phyloP scores from a whole-genome alignment of 345 rosid species.

The Mercurialis annua region DNA sequence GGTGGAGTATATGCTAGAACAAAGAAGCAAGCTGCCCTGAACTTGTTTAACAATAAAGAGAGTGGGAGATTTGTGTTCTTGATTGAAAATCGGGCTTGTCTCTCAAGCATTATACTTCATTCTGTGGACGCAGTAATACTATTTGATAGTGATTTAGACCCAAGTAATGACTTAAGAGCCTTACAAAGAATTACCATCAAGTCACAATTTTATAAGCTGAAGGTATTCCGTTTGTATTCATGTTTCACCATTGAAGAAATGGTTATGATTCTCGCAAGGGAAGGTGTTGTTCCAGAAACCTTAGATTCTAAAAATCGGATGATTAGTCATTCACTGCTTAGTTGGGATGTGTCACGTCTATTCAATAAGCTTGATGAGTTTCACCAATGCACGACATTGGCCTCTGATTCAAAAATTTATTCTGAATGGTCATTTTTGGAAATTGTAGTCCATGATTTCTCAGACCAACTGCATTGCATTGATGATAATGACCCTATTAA shows the following conservation, averaged over 20 bases:
- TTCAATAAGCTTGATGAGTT: constrained; percentile 3
- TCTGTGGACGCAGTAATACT: constrained; percentile 1
- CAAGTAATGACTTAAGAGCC: constrained; percentile 5
- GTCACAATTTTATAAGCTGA: neutral
- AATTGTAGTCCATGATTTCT: constrained; percentile 3
- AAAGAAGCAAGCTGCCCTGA: constrained; percentile 12
- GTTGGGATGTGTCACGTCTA: constrained; percentile 10
- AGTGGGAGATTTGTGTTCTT: constrained; percentile 6
- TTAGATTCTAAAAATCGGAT: neutral
- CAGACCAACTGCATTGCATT: constrained; percentile 5
- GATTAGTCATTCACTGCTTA: constrained; percentile 3
- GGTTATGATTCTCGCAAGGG: constrained; percentile 6
- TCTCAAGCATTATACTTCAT: constrained; percentile 11
- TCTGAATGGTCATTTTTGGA: constrained; percentile 13
- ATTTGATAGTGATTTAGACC: constrained; percentile 11
- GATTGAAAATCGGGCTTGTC: constrained; percentile 17
- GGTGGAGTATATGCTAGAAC: neutral
- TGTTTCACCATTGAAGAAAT: constrained; percentile 13
- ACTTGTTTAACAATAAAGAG: constrained; percentile 5
- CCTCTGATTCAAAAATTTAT: constrained; percentile 7
- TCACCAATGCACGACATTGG: neutral
- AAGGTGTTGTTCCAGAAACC: neutral
- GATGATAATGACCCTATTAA: constrained; percentile 5
- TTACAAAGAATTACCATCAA: neutral
- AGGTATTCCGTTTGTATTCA: constrained; percentile 7